Evolutionary conservation across 2,329 filamentous ascomycete species (phyloP).

Genomic region (Curvularia eragrostidis): DNA sequence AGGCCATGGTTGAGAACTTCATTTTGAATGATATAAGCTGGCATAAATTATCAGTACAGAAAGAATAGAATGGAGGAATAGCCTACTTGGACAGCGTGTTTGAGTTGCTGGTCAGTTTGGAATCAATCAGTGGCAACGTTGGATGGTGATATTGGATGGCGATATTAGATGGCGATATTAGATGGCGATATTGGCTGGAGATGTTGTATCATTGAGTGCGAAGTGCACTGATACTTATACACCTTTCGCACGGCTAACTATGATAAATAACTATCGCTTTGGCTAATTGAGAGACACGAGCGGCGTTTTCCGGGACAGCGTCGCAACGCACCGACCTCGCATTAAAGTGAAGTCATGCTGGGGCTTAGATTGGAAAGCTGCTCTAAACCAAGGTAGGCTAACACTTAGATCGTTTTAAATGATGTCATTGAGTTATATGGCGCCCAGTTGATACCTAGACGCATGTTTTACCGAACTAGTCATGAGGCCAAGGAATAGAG

Average conservation of each 20-base stretch:
- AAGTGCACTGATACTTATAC: neutral
- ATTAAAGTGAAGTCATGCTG: neutral
- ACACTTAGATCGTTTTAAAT: neutral
- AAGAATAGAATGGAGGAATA: neutral
- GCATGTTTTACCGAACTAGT: neutral
- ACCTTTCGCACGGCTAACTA: neutral
- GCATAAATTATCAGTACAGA: neutral
- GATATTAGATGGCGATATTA: no score
- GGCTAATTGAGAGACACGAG: neutral
- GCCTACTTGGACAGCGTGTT: neutral
- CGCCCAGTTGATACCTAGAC: no score
- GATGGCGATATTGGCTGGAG: no score
- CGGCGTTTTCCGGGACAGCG: neutral
- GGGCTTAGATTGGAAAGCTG: neutral
- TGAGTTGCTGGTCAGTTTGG: neutral
- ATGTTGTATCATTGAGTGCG: neutral
- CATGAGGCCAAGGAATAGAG: neutral
- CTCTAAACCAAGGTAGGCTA: neutral
- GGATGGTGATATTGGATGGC: no score
- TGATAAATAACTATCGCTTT: neutral
- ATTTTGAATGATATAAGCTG: neutral
- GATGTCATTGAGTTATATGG: neutral
- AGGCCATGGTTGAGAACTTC: neutral
- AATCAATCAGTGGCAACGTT: neutral
- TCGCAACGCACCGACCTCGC: neutral